Conservation (phyloP, 257 asterid species). For the Coffea canephora region DNA sequence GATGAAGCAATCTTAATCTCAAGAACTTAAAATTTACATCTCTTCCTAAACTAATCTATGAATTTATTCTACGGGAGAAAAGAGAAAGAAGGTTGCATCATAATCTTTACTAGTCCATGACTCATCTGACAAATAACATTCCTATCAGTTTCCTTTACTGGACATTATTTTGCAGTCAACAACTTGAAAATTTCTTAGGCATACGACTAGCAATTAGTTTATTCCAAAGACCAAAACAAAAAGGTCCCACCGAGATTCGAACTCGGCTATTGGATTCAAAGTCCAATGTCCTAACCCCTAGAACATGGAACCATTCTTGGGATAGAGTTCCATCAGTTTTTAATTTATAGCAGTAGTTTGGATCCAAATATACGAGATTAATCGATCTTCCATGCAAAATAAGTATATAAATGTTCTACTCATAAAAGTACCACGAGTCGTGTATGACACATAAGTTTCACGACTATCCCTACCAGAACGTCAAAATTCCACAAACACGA, state of each 20-base stretch:
- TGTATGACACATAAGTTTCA: neutral
- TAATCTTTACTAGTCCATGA: neutral
- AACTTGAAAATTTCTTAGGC: neutral
- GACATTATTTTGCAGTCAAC: neutral
- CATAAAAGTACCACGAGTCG: neutral
- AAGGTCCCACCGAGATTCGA: conserved; percentile 8
- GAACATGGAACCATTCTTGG: conserved; percentile 5
- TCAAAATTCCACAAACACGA: neutral
- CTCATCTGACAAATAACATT: neutral
- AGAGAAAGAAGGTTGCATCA: neutral
- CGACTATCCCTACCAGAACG: neutral
- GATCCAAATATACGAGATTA: neutral
- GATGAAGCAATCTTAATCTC: neutral
- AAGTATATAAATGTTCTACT: neutral
- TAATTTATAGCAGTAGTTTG: neutral
- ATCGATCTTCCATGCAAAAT: neutral
- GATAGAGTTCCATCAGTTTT: neutral
- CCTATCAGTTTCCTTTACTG: neutral
- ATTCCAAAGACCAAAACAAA: neutral
- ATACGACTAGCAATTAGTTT: neutral
- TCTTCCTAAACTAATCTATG: no score
- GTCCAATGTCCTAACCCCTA: conserved; percentile 1
- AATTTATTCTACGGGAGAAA: no score
- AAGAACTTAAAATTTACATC: no score
- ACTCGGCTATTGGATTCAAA: conserved; percentile 10